Evolutionary conservation across 2,329 filamentous ascomycete species (phyloP).

Genomic region (Talaromyces sp.): DNA sequence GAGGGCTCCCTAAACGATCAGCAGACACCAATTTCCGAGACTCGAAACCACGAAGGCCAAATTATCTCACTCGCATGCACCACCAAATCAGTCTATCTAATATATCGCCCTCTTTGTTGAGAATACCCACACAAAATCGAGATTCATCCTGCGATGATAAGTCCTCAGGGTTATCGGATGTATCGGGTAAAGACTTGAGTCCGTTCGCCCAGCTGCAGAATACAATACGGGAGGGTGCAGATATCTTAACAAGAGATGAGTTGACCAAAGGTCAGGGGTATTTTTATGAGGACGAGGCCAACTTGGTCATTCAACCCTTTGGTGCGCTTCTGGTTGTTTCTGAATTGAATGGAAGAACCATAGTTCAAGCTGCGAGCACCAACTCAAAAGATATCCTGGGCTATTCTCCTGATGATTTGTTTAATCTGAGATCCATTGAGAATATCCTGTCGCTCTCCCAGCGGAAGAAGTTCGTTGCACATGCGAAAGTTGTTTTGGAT

Average conservation of each 20-base stretch:
- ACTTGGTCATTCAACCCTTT: constrained; percentile 74
- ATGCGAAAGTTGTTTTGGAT: constrained; percentile 80
- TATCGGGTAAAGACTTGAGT: not conserved
- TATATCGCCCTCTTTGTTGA: not conserved
- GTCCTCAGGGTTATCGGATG: not conserved
- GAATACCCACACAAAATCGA: not conserved
- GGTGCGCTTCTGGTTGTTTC: constrained; percentile 75
- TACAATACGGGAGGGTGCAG: not conserved
- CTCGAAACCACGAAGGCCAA: not conserved
- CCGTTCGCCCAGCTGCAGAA: not conserved
- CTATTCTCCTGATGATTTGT: constrained; percentile 73
- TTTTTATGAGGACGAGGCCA: constrained; percentile 59
- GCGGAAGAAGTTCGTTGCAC: constrained; percentile 75
- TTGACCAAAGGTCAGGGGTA: constrained; percentile 7
- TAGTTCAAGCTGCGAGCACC: constrained; percentile 74
- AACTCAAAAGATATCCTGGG: constrained; percentile 75
- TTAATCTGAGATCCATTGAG: constrained; percentile 72
- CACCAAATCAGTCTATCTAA: constrained; percentile 5
- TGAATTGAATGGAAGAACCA: constrained; percentile 64
- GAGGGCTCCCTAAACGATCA: not conserved
- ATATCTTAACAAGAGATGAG: constrained; percentile 8
- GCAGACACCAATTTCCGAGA: not conserved
- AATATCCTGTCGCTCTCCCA: constrained; percentile 82
- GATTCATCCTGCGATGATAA: not conserved
- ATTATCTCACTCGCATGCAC: constrained; percentile 5